Evolutionary conservation across 176 grass and related monocot species (phyloP).

Genomic region (Musa itinerans): DNA sequence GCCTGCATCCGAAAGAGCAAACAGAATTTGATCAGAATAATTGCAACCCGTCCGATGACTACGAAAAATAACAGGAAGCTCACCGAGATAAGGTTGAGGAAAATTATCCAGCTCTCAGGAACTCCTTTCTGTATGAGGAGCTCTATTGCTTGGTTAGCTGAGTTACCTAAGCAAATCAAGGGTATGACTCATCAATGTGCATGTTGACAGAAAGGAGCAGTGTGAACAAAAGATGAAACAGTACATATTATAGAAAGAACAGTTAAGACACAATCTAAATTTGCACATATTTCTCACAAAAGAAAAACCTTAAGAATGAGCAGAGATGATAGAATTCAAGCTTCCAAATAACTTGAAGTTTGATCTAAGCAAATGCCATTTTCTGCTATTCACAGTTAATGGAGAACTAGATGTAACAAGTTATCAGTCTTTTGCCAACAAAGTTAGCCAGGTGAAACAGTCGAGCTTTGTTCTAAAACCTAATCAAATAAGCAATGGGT

Average conservation of each 20-base stretch:
- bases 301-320: too few species aligned
- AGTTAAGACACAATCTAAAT: not conserved
- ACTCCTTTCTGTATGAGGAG: slow-evolving; percentile 93
- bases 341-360: too few species aligned
- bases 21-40: not conserved
- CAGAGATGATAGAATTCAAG: too few species aligned
- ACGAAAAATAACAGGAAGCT: not conserved
- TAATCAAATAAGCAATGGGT: too few species aligned
- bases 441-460: too few species aligned
- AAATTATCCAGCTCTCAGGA: slow-evolving; percentile 81
- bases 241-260: not conserved
- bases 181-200: not conserved
- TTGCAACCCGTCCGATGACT: not conserved
- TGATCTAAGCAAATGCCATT: too few species aligned
- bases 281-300: too few species aligned
- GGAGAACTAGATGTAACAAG: too few species aligned
- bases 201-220: not conserved
- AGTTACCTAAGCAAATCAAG: slow-evolving; percentile 53
- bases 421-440: too few species aligned
- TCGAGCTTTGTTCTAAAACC: too few species aligned
- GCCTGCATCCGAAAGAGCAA: slow-evolving; percentile 33
- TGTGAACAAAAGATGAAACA: not conserved
- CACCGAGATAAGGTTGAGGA: slow-evolving; percentile 97
- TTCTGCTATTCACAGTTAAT: too few species aligned
- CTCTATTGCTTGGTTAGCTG: slow-evolving; percentile 86